These are phyloP conservation scores for Aureobasidium sp. DNA, from an alignment of 2,329 filamentous ascomycete genomes.

Conservation along the genomic window DNA sequence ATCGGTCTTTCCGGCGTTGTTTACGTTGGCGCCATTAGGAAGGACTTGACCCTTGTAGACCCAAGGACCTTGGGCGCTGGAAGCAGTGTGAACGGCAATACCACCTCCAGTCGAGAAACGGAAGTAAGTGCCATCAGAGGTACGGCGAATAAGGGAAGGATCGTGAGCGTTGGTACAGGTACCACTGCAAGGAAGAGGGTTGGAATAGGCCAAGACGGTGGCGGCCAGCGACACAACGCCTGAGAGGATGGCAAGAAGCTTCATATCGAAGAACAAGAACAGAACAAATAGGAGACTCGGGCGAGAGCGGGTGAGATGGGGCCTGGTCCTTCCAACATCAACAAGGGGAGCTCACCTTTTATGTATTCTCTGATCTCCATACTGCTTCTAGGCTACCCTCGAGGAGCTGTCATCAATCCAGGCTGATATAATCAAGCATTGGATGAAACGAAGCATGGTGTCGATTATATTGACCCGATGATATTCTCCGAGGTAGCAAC, in stretches of 20 bases:
- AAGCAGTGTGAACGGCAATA: slow-evolving; percentile 42
- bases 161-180: slow-evolving; percentile 40
- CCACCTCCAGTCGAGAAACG: slow-evolving; percentile 45
- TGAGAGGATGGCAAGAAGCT: neutral
- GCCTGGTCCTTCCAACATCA: neutral
- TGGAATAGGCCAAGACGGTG: slow-evolving; percentile 28
- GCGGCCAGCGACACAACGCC: slow-evolving; percentile 13
- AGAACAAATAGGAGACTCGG: neutral
- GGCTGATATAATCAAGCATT: neutral
- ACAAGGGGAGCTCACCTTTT: neutral
- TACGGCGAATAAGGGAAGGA: slow-evolving; percentile 39
- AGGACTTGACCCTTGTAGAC: slow-evolving; percentile 39
- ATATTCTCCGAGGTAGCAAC: slow-evolving; percentile 5
- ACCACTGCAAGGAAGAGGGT: slow-evolving; percentile 33
- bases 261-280: slow-evolving; percentile 1
- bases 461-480: slow-evolving; percentile 6
- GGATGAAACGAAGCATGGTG: slow-evolving; percentile 3
- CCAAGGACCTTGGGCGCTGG: slow-evolving; percentile 43
- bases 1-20: slow-evolving; percentile 38
- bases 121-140: slow-evolving; percentile 42
- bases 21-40: slow-evolving; percentile 37
- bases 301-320: slow-evolving; percentile 1
- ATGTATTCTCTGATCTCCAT: neutral
- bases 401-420: neutral
- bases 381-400: neutral